These are phyloP conservation scores for Plasmodium malariae DNA, from an alignment of 169 alveolate species.

Conservation along the genomic window DNA sequence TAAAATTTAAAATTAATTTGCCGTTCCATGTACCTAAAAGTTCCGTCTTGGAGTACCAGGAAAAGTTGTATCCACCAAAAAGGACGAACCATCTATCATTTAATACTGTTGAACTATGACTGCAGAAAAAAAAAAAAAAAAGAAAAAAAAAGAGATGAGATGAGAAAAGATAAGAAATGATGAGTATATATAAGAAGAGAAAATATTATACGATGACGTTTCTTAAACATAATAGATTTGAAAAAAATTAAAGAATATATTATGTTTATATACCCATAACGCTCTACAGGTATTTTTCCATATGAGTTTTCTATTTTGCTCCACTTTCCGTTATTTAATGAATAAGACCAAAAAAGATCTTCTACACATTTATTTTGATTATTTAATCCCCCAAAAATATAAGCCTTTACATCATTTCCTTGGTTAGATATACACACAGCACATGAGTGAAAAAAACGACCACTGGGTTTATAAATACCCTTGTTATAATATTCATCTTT, in stretches of 20 bases:
- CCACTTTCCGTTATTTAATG: constrained; percentile 73
- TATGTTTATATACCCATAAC: constrained; percentile 55
- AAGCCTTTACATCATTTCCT: constrained; percentile 67
- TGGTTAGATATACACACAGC: constrained; percentile 58
- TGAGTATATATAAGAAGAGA: too few species aligned
- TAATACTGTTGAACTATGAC: constrained; percentile 64
- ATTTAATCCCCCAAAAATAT: constrained; percentile 64
- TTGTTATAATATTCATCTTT: constrained; percentile 61
- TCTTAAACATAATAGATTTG: not conserved
- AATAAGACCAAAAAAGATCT: constrained; percentile 69
- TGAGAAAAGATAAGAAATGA: not conserved
- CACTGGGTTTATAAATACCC: constrained; percentile 25
- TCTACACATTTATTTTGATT: constrained; percentile 39
- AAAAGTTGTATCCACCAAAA: constrained; percentile 63
- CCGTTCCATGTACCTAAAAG: constrained; percentile 23
- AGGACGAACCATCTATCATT: constrained; percentile 65
- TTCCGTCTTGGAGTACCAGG: constrained; percentile 35
- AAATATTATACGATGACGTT: too few species aligned
- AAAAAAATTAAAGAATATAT: not conserved
- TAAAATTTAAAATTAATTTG: not conserved
- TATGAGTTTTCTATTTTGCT: constrained; percentile 17
- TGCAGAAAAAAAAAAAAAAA: constrained; percentile 13
- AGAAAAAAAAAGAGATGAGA: not conserved
- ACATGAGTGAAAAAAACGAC: constrained; percentile 72
- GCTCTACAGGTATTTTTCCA: constrained; percentile 39